phyloP scores from a whole-genome alignment of 306 rosid genomes.

The Morella rubra region DNA sequence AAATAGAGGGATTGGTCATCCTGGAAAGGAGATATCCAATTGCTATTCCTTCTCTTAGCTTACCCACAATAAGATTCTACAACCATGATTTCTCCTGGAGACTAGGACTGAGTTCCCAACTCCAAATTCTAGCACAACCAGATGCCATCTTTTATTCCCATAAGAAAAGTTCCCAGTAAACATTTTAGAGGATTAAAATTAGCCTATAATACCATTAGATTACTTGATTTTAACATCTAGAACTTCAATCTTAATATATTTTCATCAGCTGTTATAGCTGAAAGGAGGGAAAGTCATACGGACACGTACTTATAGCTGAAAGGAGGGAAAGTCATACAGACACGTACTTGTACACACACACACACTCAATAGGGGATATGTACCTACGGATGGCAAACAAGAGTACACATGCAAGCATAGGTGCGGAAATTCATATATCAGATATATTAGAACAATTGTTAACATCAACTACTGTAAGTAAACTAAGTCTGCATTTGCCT shows the following conservation, averaged over 20 bases:
- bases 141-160: not conserved
- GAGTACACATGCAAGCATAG: too few species aligned
- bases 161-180: not conserved
- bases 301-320: too few species aligned
- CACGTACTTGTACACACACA: too few species aligned
- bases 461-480: not conserved
- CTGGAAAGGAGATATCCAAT: not conserved
- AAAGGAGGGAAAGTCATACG: too few species aligned
- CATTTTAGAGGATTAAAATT: not conserved
- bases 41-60: not conserved
- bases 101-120: too few species aligned
- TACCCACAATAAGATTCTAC: not conserved
- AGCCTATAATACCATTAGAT: too few species aligned
- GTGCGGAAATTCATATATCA: too few species aligned
- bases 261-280: too few species aligned
- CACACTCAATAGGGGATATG: too few species aligned
- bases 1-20: not conserved
- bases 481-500: not conserved
- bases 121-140: not conserved
- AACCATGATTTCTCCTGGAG: not conserved
- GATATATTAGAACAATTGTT: too few species aligned
- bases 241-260: not conserved
- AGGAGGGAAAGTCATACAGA: too few species aligned
- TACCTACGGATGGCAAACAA: too few species aligned
- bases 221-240: not conserved